Evolutionary conservation across 2,329 filamentous ascomycete genomes (phyloP).

Genomic region (Colletotrichum orchidophilum): DNA sequence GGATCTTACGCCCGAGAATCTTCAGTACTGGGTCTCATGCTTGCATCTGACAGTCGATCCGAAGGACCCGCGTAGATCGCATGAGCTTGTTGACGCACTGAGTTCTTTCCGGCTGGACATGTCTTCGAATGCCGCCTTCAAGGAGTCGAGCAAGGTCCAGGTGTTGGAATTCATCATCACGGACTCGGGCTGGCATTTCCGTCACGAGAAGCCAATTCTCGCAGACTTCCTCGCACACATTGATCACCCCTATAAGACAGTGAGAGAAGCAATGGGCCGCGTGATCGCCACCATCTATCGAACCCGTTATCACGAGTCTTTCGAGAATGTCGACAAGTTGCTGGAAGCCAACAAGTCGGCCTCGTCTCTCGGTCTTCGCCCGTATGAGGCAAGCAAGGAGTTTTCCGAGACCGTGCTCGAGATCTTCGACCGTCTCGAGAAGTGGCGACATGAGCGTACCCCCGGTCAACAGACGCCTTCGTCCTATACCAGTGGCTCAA

Average conservation of each 20-base stretch:
- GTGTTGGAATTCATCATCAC: constrained; percentile 88
- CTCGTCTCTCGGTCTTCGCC: constrained; percentile 84
- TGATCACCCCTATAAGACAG: constrained; percentile 97
- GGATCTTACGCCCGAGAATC: constrained; percentile 92
- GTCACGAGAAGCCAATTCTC: constrained; percentile 85
- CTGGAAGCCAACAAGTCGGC: constrained; percentile 80
- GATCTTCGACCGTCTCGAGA: constrained; percentile 82
- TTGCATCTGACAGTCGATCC: constrained; percentile 88
- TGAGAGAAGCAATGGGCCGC: constrained; percentile 92
- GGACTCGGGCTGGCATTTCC: constrained; percentile 96
- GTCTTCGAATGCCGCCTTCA: constrained; percentile 96
- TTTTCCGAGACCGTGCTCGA: constrained; percentile 77
- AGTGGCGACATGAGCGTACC: constrained; percentile 84
- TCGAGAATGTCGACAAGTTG: constrained; percentile 79
- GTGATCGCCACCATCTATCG: constrained; percentile 90
- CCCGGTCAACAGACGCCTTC: constrained; percentile 94
- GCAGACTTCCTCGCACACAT: constrained; percentile 90
- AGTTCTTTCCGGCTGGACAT: constrained; percentile 91
- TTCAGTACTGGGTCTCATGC: constrained; percentile 94
- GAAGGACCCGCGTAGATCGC: constrained; percentile 87
- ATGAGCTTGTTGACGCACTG: constrained; percentile 85
- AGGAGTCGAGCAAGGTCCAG: constrained; percentile 96
- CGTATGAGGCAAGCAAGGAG: constrained; percentile 81
- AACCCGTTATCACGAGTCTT: constrained; percentile 93
- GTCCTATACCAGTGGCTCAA: constrained; percentile 93